phyloP scores from a whole-genome alignment of 148 eudicot species.

The Vaccinium vitisidaea region DNA sequence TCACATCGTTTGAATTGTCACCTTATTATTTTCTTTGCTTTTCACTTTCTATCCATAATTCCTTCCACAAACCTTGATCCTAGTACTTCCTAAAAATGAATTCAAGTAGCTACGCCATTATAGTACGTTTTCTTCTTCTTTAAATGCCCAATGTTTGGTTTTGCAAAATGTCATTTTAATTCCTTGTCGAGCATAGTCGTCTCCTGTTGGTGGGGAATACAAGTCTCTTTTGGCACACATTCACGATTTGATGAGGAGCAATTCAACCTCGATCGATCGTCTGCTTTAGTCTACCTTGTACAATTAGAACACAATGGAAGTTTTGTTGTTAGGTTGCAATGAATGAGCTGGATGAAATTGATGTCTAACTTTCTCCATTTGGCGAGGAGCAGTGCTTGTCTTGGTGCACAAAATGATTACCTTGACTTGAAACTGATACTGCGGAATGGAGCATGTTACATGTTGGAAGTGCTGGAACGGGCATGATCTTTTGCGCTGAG shows the following conservation, averaged over 20 bases:
- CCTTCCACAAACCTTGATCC: too few relatives aligned
- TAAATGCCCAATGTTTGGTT: too few relatives aligned
- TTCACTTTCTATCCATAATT: slow-evolving; percentile 31
- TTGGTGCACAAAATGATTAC: slow-evolving; percentile 67
- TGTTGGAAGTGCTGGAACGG: too few relatives aligned
- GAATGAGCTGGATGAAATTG: slow-evolving; percentile 40
- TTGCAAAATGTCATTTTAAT: slow-evolving; percentile 65
- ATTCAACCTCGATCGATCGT: too few relatives aligned
- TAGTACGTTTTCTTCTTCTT: too few relatives aligned
- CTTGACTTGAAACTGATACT: slow-evolving; percentile 44
- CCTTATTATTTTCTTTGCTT: too few relatives aligned
- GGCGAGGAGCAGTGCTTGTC: slow-evolving; percentile 55
- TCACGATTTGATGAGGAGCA: slow-evolving; percentile 48
- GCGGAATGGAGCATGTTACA: slow-evolving; percentile 44
- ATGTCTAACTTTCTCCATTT: slow-evolving; percentile 70
- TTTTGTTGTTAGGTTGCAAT: slow-evolving; percentile 45
- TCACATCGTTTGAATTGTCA: too few relatives aligned
- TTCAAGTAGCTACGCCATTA: too few relatives aligned
- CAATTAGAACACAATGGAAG: background rate
- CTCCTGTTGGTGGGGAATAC: slow-evolving; percentile 96
- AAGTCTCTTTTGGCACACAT: slow-evolving; percentile 90
- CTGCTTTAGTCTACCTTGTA: background rate
- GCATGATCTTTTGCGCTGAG: too few relatives aligned
- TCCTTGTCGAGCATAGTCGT: slow-evolving; percentile 80
- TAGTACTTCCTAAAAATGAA: too few relatives aligned